Conservation (phyloP, 1,284 basidiomycete species). For the Melampsora americana region DNA sequence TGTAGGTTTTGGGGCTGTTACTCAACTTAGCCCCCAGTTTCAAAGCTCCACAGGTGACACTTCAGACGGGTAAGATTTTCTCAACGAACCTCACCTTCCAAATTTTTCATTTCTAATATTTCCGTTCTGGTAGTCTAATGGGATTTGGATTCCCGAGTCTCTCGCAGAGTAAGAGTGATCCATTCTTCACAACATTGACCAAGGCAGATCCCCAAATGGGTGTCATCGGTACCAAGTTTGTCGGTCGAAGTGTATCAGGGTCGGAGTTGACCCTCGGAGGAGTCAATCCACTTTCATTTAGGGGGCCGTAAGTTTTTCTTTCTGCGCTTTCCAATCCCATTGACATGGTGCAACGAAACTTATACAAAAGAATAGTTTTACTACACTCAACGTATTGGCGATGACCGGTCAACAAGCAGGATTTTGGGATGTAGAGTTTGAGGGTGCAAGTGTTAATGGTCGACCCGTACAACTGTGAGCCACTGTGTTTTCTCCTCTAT, state of each 20-base stretch:
- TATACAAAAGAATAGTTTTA: slow-evolving; percentile 10
- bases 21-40: slow-evolving; percentile 29
- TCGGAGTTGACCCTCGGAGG: slow-evolving; percentile 33
- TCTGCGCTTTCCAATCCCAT: background rate
- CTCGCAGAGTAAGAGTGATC: slow-evolving; percentile 18
- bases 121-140: slow-evolving; percentile 9
- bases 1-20: slow-evolving; percentile 31
- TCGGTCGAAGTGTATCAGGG: slow-evolving; percentile 16
- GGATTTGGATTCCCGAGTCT: slow-evolving; percentile 40
- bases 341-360: background rate
- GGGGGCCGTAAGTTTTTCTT: slow-evolving; percentile 20
- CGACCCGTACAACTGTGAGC: slow-evolving; percentile 2
- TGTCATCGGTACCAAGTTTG: slow-evolving; percentile 29
- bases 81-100: background rate
- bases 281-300: slow-evolving; percentile 18
- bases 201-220: slow-evolving; percentile 8
- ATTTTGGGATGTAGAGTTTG: slow-evolving; percentile 36
- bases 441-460: slow-evolving; percentile 26
- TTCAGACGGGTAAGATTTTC: slow-evolving; percentile 28
- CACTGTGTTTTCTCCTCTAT: background rate
- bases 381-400: slow-evolving; percentile 34
- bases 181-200: slow-evolving; percentile 31
- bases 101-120: no score
- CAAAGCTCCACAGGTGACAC: slow-evolving; percentile 36
- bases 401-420: slow-evolving; percentile 26